Evolutionary conservation across 176 grass and related monocot species (phyloP).

Genomic region (Hsuehochloa calcarea): DNA sequence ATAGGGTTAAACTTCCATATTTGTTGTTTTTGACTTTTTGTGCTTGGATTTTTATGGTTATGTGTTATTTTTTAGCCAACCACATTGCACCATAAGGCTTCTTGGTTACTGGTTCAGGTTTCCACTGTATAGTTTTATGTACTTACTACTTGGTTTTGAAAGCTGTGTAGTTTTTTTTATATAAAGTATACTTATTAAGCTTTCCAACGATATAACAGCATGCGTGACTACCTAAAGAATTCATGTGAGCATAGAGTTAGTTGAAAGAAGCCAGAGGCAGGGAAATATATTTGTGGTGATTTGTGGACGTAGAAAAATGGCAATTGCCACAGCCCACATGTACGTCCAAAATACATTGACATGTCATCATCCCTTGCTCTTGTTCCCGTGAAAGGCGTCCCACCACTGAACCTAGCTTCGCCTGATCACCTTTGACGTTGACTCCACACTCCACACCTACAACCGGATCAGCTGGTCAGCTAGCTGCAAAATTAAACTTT

Average conservation of each 20-base stretch:
- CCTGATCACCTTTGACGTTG: neutral
- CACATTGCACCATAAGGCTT: neutral
- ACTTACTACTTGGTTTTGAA: neutral
- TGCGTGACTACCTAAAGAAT: neutral
- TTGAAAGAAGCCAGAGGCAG: neutral
- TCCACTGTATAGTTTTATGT: neutral
- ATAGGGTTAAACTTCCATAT: slow-evolving; percentile 15
- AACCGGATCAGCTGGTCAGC: neutral
- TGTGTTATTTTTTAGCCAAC: neutral
- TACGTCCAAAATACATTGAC: neutral
- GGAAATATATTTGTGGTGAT: neutral
- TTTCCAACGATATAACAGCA: neutral
- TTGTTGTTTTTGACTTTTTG: neutral
- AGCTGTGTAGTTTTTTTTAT: neutral
- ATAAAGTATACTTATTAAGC: neutral
- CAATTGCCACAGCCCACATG: neutral
- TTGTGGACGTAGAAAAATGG: slow-evolving; percentile 5
- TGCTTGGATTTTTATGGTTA: neutral
- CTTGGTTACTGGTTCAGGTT: slow-evolving; percentile 16
- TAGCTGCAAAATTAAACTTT: slow-evolving; percentile 24
- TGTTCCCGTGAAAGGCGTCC: neutral
- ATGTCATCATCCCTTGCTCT: neutral
- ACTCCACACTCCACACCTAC: neutral
- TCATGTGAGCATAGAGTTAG: neutral
- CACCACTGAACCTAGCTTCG: neutral